Evolutionary conservation across 2,329 filamentous ascomycete genomes (phyloP).

Genomic region (Coniochaeta ligniaria): DNA sequence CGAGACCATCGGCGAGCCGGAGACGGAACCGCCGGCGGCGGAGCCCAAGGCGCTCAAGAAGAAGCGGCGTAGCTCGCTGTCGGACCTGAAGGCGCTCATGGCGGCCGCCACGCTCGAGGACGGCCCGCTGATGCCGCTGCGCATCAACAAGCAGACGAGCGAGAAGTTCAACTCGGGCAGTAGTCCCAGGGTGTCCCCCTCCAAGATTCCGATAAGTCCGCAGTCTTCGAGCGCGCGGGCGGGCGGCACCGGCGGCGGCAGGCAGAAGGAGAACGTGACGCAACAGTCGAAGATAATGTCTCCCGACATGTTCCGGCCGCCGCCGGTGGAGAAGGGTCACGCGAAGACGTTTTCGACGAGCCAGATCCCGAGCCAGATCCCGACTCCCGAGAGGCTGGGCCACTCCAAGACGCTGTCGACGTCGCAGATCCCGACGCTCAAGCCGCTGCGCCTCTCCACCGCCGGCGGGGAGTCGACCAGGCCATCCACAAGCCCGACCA

Average conservation of each 20-base stretch:
- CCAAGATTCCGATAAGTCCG: conserved; percentile 47
- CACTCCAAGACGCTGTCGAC: conserved; percentile 45
- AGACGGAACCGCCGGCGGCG: conserved; percentile 27
- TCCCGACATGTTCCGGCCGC: conserved; percentile 10
- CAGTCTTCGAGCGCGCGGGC: conserved; percentile 27
- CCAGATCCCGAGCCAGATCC: conserved; percentile 40
- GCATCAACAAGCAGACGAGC: conserved; percentile 45
- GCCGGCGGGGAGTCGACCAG: conserved; percentile 18
- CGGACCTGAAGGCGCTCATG: conserved; percentile 66
- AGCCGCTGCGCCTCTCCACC: conserved; percentile 23
- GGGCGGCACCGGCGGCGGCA: conserved; percentile 21
- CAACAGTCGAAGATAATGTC: conserved; percentile 16
- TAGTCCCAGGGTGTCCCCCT: conserved; percentile 35
- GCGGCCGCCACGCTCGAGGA: conserved; percentile 47
- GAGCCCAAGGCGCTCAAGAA: conserved; percentile 46
- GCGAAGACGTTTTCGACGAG: conserved; percentile 44
- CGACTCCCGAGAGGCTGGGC: conserved; percentile 4
- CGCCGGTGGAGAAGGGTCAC: conserved; percentile 24
- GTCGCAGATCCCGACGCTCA: conserved; percentile 48
- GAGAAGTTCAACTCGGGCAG: conserved; percentile 48
- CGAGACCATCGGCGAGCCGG: conserved; percentile 54
- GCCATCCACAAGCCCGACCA: conserved; percentile 29
- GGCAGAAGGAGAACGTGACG: conserved; percentile 40
- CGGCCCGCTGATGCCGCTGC: conserved; percentile 38
- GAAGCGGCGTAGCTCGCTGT: conserved; percentile 87